phyloP scores from a whole-genome alignment of 2,329 filamentous ascomycete species.

The Zopfia rhizophila region DNA sequence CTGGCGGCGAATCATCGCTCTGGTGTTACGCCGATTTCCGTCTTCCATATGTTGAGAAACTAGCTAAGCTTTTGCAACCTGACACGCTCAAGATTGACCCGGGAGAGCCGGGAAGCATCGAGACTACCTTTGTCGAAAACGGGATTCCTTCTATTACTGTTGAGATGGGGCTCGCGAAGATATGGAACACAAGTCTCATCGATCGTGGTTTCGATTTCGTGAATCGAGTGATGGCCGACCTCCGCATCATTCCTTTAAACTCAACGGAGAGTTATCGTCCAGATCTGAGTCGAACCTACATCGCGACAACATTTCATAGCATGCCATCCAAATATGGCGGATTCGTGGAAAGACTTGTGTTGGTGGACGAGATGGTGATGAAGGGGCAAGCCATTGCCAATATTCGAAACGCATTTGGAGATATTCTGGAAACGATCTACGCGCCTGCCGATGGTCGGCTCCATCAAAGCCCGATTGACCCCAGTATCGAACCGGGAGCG shows the following conservation, averaged over 20 bases:
- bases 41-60: slow-evolving; percentile 49
- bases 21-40: slow-evolving; percentile 54
- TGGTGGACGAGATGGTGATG: slow-evolving; percentile 44
- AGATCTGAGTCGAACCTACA: slow-evolving; percentile 45
- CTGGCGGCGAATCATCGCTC: slow-evolving; percentile 49
- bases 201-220: slow-evolving; percentile 44
- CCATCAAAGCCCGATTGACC: slow-evolving; percentile 47
- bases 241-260: slow-evolving; percentile 40
- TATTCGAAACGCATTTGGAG: slow-evolving; percentile 49
- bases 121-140: slow-evolving; percentile 51
- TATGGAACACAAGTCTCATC: slow-evolving; percentile 51
- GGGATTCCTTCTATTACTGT: slow-evolving; percentile 51
- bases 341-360: slow-evolving; percentile 41
- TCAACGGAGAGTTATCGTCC: slow-evolving; percentile 38
- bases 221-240: slow-evolving; percentile 39
- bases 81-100: slow-evolving; percentile 53
- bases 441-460: slow-evolving; percentile 47
- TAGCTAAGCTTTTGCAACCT: slow-evolving; percentile 52
- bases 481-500: slow-evolving; percentile 47
- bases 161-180: slow-evolving; percentile 51
- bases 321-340: slow-evolving; percentile 39
- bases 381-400: slow-evolving; percentile 51
- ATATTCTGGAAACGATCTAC: slow-evolving; percentile 47
- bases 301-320: slow-evolving; percentile 42
- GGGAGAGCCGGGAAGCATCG: slow-evolving; percentile 52